phyloP scores from a whole-genome alignment of 2,329 filamentous ascomycete species.

The Shiraia sp. region DNA sequence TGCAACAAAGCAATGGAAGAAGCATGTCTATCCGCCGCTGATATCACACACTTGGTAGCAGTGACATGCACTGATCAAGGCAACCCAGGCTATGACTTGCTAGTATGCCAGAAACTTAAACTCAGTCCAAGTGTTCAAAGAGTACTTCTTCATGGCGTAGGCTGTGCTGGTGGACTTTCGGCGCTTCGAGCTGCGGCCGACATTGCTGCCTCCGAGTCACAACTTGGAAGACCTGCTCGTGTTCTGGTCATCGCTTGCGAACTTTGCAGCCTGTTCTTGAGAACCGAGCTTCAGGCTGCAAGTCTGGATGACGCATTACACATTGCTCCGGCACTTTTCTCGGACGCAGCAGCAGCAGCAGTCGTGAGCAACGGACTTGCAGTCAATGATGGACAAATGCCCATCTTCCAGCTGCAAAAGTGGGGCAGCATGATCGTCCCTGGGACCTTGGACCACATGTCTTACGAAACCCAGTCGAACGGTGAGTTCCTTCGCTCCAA shows the following conservation, averaged over 20 bases:
- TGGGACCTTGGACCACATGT: constrained; percentile 64
- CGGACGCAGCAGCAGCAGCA: constrained; percentile 69
- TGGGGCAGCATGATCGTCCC: constrained; percentile 68
- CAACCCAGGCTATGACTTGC: constrained; percentile 46
- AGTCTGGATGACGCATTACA: constrained; percentile 57
- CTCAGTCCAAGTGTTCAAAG: constrained; percentile 37
- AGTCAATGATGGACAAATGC: constrained; percentile 32
- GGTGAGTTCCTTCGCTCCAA: constrained; percentile 47
- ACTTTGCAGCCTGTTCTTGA: constrained; percentile 55
- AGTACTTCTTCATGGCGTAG: constrained; percentile 43
- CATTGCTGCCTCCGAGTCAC: constrained; percentile 65
- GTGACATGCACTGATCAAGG: constrained; percentile 45
- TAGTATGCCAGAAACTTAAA: constrained; percentile 40
- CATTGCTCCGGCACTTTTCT: constrained; percentile 69
- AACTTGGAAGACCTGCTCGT: constrained; percentile 62
- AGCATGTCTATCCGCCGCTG: constrained; percentile 17
- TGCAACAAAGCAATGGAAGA: constrained; percentile 41
- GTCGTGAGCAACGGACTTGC: constrained; percentile 68
- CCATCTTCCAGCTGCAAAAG: constrained; percentile 63
- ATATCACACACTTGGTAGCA: constrained; percentile 45
- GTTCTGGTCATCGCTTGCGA: constrained; percentile 69
- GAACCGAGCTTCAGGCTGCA: constrained; percentile 68
- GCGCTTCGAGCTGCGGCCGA: constrained; percentile 58
- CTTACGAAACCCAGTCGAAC: constrained; percentile 66
- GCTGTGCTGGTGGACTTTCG: constrained; percentile 46